Conservation (phyloP, 352 stramenopile species). For the Pythium coloratum region DNA sequence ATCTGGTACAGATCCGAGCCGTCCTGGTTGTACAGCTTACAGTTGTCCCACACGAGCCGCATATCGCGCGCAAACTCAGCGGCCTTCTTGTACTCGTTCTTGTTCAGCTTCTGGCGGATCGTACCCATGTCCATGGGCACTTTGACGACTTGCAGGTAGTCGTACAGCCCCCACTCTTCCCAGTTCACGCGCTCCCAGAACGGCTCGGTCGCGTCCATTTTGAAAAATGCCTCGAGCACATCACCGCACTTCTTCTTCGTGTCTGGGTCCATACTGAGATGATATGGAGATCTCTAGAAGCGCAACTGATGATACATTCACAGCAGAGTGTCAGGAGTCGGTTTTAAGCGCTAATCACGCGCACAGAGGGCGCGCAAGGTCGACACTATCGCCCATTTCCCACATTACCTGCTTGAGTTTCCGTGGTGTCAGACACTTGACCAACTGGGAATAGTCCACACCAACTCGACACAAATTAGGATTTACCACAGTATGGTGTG, state of each 20-base stretch:
- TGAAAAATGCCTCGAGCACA: constrained; percentile 80
- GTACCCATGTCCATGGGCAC: constrained; percentile 91
- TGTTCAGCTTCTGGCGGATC: constrained; percentile 74
- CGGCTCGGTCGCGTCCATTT: constrained; percentile 74
- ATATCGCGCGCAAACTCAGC: constrained; percentile 81
- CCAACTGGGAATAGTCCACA: neutral
- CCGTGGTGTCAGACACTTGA: neutral
- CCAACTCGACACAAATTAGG: constrained; percentile 3
- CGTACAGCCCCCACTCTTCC: constrained; percentile 88
- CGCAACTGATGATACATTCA: neutral
- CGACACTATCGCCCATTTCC: constrained; percentile 2
- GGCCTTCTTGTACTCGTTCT: constrained; percentile 86
- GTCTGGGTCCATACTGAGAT: constrained; percentile 59
- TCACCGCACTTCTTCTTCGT: constrained; percentile 83
- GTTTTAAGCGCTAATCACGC: neutral
- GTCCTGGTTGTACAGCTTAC: constrained; percentile 89
- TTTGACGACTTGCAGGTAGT: constrained; percentile 92
- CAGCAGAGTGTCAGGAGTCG: neutral
- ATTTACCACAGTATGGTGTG: constrained; percentile 7
- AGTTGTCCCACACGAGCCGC: constrained; percentile 87
- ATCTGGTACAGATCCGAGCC: constrained; percentile 86
- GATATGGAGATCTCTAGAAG: neutral
- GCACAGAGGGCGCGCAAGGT: neutral
- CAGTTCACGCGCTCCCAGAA: constrained; percentile 89
- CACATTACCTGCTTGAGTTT: constrained; percentile 8